Conservation (phyloP, 805 yeast genomes). For the Lipomyces spencermartinsiae region DNA sequence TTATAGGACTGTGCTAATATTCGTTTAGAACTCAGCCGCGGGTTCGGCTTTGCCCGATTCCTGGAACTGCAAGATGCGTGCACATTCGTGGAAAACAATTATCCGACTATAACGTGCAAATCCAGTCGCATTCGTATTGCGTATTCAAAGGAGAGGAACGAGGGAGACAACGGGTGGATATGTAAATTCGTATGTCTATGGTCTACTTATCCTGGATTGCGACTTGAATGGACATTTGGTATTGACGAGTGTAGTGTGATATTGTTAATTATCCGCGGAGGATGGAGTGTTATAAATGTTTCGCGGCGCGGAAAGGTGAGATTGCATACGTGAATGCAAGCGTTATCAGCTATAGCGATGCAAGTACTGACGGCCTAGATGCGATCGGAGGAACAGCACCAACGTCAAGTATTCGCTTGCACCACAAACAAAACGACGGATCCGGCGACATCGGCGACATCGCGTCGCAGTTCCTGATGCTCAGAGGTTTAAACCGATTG, state of each 20-base stretch:
- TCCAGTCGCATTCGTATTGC: constrained; percentile 2
- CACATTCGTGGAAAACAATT: constrained; percentile 13
- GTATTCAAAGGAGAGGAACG: constrained; percentile 15
- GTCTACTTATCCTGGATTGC: not conserved
- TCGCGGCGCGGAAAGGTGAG: constrained; percentile 17
- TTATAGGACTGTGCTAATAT: no score
- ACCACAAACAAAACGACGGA: constrained; percentile 23
- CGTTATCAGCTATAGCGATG: not conserved
- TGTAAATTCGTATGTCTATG: constrained; percentile 15
- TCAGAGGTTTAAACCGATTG: constrained; percentile 17
- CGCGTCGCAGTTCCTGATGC: constrained; percentile 34
- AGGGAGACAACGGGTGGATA: constrained; percentile 24
- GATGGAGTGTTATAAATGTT: constrained; percentile 23
- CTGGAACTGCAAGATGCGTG: constrained; percentile 11
- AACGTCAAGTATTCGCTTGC: not conserved
- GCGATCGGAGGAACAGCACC: constrained; percentile 14
- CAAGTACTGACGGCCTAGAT: not conserved
- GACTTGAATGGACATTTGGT: not conserved
- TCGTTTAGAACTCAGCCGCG: constrained; percentile 15
- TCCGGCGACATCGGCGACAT: constrained; percentile 20
- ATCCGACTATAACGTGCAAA: constrained; percentile 14
- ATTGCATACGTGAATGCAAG: not conserved
- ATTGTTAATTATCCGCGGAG: constrained; percentile 25
- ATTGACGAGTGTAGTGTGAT: constrained; percentile 19
- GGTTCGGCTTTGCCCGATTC: constrained; percentile 31